These are phyloP conservation scores for Exutisphaerella laricina DNA, from an alignment of 2,329 filamentous ascomycete species.

Conservation along the genomic window DNA sequence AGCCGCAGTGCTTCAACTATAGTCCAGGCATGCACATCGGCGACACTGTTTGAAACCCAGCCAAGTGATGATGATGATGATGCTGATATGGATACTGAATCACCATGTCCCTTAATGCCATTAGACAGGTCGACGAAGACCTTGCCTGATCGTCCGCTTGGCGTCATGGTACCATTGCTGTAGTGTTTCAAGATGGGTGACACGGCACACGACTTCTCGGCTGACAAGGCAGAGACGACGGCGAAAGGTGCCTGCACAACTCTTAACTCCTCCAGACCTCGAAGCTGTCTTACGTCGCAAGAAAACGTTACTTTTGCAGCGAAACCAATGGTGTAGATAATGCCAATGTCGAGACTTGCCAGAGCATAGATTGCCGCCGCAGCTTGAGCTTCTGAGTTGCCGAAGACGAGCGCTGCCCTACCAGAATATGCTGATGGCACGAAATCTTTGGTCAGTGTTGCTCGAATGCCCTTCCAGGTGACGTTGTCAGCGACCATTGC, in stretches of 20 bases:
- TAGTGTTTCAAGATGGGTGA: conserved; percentile 73
- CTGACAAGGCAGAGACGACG: conserved; percentile 70
- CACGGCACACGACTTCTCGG: conserved; percentile 73
- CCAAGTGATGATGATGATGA: conserved; percentile 68
- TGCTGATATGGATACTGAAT: conserved; percentile 65
- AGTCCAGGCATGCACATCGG: conserved; percentile 76
- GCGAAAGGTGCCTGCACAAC: conserved; percentile 74
- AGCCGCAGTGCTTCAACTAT: conserved; percentile 74
- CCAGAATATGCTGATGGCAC: conserved; percentile 75
- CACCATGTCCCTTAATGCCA: conserved; percentile 55
- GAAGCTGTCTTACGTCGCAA: conserved; percentile 58
- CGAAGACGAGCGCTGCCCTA: conserved; percentile 69
- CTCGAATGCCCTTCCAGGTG: conserved; percentile 77
- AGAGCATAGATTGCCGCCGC: conserved; percentile 74
- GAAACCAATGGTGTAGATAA: conserved; percentile 82
- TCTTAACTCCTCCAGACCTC: conserved; percentile 72
- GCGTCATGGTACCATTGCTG: conserved; percentile 35
- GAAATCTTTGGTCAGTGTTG: conserved; percentile 73
- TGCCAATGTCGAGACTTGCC: conserved; percentile 66
- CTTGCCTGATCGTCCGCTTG: conserved; percentile 43
- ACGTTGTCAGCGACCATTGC: conserved; percentile 74
- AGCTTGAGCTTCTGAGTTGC: conserved; percentile 67
- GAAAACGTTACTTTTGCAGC: conserved; percentile 50
- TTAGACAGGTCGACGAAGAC: conserved; percentile 78
- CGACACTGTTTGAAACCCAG: conserved; percentile 72